These are phyloP conservation scores for Aspergillus oerlinghausenensis DNA, from an alignment of 2,329 filamentous ascomycete species.

Conservation along the genomic window DNA sequence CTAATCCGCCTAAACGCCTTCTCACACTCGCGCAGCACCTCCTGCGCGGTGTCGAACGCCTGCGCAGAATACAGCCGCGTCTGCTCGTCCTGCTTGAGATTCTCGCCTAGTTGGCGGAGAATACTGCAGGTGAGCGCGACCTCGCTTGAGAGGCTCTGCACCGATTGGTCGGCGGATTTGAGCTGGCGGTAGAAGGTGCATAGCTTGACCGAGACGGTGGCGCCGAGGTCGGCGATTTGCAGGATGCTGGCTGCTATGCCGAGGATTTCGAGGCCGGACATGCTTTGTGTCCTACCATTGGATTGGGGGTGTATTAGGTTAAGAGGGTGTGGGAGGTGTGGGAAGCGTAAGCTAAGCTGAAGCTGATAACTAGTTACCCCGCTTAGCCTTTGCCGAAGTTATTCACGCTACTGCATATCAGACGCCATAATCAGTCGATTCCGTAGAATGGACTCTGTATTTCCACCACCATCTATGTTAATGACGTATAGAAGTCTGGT, in stretches of 20 bases:
- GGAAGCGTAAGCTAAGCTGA: not conserved
- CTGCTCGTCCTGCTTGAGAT: slow-evolving; percentile 21
- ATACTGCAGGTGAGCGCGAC: slow-evolving; percentile 26
- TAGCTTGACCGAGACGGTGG: slow-evolving; percentile 26
- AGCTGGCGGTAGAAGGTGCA: slow-evolving; percentile 26
- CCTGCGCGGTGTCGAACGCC: slow-evolving; percentile 10
- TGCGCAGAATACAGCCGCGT: slow-evolving; percentile 14
- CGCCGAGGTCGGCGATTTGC: slow-evolving; percentile 30
- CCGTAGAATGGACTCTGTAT: not conserved
- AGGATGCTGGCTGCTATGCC: slow-evolving; percentile 26
- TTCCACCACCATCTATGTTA: too few species aligned
- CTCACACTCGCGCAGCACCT: slow-evolving; percentile 19
- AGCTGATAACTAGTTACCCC: not conserved
- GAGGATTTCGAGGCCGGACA: slow-evolving; percentile 19
- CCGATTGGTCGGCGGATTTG: slow-evolving; percentile 18
- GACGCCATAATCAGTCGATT: not conserved
- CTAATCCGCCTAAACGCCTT: slow-evolving; percentile 18
- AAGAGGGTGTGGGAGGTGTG: not conserved
- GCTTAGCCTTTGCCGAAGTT: not conserved
- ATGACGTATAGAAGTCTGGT: too few species aligned
- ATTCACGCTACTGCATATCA: too few species aligned
- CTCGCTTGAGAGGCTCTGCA: slow-evolving; percentile 25
- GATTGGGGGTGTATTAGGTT: not conserved
- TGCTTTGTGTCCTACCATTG: not conserved
- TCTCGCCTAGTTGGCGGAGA: slow-evolving; percentile 22